Conservation (phyloP, 805 yeast genomes). For the Lipomyces lipofer region DNA sequence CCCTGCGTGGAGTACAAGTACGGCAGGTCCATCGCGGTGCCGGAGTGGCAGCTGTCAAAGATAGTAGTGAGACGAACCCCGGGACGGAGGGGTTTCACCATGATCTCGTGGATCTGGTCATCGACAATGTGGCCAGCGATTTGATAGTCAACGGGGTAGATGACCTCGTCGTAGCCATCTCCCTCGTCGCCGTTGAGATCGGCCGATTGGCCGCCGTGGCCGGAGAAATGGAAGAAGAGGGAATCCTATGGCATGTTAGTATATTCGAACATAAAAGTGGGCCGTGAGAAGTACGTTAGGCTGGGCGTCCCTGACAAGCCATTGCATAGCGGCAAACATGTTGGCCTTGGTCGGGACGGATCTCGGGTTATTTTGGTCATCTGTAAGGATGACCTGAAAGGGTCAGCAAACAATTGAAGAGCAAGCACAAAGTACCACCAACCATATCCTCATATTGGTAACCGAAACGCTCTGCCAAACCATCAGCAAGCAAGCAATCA, state of each 20-base stretch:
- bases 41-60: conserved; percentile 86
- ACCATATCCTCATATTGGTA: conserved; percentile 34
- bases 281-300: conserved; percentile 49
- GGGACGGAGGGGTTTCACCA: conserved; percentile 67
- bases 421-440: too few relatives aligned
- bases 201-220: conserved; percentile 77
- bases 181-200: conserved; percentile 76
- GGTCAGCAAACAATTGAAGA: too few relatives aligned
- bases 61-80: conserved; percentile 79
- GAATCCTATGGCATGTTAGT: conserved; percentile 49
- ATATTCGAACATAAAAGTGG: background rate
- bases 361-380: conserved; percentile 44
- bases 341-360: conserved; percentile 64
- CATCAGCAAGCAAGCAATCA: conserved; percentile 40
- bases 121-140: conserved; percentile 67
- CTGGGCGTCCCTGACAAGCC: conserved; percentile 72
- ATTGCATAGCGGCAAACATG: conserved; percentile 74
- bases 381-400: conserved; percentile 46
- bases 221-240: conserved; percentile 78
- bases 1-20: conserved; percentile 82
- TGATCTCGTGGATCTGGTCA: conserved; percentile 65
- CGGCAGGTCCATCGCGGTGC: conserved; percentile 78
- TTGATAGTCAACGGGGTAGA: conserved; percentile 74
- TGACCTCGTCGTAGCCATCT: conserved; percentile 69
- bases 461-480: conserved; percentile 38